Percentiles rank a stretch among this genome's conserved stretches.
Conservation (phyloP, 768 basidiomycete species). For the Russula brevipes region DNA sequence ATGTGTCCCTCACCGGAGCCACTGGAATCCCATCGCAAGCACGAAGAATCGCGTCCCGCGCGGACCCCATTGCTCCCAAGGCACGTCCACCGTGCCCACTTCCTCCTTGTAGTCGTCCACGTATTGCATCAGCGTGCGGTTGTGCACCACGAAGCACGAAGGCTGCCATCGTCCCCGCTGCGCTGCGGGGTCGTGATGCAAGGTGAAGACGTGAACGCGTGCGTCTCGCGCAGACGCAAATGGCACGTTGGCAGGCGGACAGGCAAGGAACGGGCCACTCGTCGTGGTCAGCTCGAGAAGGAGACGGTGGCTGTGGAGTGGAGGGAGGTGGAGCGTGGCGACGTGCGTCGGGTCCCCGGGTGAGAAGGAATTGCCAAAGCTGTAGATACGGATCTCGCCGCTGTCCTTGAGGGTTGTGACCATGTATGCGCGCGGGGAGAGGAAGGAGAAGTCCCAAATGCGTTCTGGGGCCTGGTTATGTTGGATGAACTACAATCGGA, state of each 20-base stretch:
- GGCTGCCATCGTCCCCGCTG: constrained; percentile 20
- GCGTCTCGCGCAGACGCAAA: constrained; percentile 27
- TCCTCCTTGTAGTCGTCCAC: neutral
- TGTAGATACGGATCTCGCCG: constrained; percentile 43
- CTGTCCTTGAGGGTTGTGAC: constrained; percentile 33
- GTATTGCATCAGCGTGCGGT: constrained; percentile 30
- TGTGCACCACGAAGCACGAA: constrained; percentile 34
- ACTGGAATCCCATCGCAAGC: constrained; percentile 33
- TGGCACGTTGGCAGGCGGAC: constrained; percentile 10
- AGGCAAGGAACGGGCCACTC: constrained; percentile 30
- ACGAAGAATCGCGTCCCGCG: constrained; percentile 33
- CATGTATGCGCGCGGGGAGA: constrained; percentile 41
- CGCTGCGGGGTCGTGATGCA: constrained; percentile 25
- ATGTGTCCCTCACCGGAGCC: constrained; percentile 30
- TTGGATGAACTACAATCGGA: constrained; percentile 30
- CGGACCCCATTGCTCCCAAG: constrained; percentile 41
- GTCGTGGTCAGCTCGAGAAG: constrained; percentile 27
- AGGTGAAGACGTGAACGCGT: constrained; percentile 30
- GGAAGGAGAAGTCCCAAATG: constrained; percentile 44
- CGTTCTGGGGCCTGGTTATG: constrained; percentile 28
- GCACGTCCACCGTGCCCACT: constrained; percentile 18
- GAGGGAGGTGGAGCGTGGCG: constrained; percentile 30
- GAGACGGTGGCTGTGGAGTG: constrained; percentile 15
- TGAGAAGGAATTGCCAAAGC: constrained; percentile 30
- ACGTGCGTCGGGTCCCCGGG: constrained; percentile 20